Conservation (phyloP, 2,329 filamentous ascomycete genomes). For the Tympanopsis confertula region DNA sequence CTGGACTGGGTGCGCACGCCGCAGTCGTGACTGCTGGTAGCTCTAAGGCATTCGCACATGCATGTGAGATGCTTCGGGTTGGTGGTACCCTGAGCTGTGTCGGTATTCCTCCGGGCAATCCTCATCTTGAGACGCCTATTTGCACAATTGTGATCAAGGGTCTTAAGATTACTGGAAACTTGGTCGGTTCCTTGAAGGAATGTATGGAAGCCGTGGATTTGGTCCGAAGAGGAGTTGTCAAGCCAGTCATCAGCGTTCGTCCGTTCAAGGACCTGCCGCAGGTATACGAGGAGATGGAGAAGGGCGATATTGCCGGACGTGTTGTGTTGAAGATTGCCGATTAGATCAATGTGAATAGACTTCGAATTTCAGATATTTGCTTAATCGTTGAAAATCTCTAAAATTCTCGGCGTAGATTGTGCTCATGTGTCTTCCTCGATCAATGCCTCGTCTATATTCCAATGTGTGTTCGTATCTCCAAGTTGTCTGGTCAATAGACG, state of each 20-base stretch:
- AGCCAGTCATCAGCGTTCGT: constrained; percentile 25
- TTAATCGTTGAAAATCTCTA: too few relatives aligned
- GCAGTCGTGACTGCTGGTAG: constrained; percentile 27
- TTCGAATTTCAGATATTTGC: too few relatives aligned
- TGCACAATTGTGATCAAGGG: constrained; percentile 31
- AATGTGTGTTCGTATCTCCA: too few relatives aligned
- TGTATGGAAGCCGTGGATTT: constrained; percentile 31
- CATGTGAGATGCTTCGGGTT: constrained; percentile 28
- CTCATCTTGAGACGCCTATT: constrained; percentile 24
- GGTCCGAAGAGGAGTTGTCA: constrained; percentile 25
- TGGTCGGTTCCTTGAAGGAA: constrained; percentile 29
- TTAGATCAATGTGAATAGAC: constrained; percentile 4
- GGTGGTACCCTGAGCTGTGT: constrained; percentile 29
- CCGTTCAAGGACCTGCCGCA: constrained; percentile 24
- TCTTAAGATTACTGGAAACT: constrained; percentile 25
- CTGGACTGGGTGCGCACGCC: constrained; percentile 23
- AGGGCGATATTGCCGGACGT: constrained; percentile 26
- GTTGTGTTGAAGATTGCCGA: constrained; percentile 26
- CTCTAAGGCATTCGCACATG: constrained; percentile 24
- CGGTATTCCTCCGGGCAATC: constrained; percentile 25
- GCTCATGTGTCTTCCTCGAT: too few relatives aligned
- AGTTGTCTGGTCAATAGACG: too few relatives aligned
- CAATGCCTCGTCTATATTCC: too few relatives aligned
- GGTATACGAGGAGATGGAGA: constrained; percentile 30
- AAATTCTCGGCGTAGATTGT: too few relatives aligned